A percentile compares a stretch with the other conserved stretches of the same genome.
These are phyloP conservation scores for Globisporangium cystogenes DNA, from an alignment of 352 stramenopile species.

Conservation along the genomic window DNA sequence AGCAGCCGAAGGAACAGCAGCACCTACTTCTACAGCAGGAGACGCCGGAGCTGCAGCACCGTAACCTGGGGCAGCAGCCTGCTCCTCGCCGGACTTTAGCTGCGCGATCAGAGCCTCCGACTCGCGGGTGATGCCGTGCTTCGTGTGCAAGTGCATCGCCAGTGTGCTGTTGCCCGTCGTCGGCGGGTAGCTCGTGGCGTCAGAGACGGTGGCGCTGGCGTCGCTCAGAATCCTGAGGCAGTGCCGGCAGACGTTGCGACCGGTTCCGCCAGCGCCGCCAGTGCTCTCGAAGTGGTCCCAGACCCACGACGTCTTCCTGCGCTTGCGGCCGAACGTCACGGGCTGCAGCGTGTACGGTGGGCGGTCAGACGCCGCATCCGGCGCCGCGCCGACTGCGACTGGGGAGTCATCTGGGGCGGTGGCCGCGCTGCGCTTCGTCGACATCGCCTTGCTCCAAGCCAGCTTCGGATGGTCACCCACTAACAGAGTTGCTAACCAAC, in stretches of 20 bases:
- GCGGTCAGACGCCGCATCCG: background rate
- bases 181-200: conserved; percentile 5
- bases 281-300: conserved; percentile 9
- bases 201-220: background rate
- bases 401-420: too few relatives aligned
- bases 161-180: conserved; percentile 8
- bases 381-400: too few relatives aligned
- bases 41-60: too few relatives aligned
- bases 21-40: background rate
- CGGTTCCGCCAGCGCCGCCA: background rate
- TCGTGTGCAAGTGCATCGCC: conserved; percentile 8
- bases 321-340: conserved; percentile 7
- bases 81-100: background rate
- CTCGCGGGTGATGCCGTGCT: conserved; percentile 8
- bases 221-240: background rate
- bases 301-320: conserved; percentile 13
- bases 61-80: background rate
- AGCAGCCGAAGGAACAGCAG: too few relatives aligned
- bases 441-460: too few relatives aligned
- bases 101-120: too few relatives aligned
- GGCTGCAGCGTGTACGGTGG: conserved; percentile 3
- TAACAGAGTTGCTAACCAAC: too few relatives aligned
- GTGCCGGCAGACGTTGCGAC: background rate
- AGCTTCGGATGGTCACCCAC: too few relatives aligned
- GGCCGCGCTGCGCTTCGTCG: too few relatives aligned